Evolutionary conservation across 2,329 filamentous ascomycete genomes (phyloP).

Genomic region (Clonostachys rhizophaga): DNA sequence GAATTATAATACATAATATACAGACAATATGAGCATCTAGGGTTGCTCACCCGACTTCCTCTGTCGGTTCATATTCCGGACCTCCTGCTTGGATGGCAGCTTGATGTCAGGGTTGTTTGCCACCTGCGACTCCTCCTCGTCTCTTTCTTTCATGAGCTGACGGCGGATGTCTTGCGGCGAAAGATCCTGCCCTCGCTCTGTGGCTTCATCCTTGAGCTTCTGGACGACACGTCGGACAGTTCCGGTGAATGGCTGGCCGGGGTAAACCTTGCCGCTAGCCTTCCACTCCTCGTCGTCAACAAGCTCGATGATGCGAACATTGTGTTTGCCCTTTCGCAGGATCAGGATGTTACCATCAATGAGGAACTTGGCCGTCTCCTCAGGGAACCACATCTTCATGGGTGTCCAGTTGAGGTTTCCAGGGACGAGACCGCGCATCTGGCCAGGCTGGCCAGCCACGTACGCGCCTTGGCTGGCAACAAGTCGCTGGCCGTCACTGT

Average conservation of each 20-base stretch:
- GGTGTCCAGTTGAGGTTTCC: conserved; percentile 56
- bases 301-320: conserved; percentile 56
- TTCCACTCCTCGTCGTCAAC: conserved; percentile 51
- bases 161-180: conserved; percentile 16
- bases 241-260: conserved; percentile 47
- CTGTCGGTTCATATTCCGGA: conserved; percentile 10
- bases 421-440: conserved; percentile 34
- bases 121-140: conserved; percentile 11
- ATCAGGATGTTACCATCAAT: conserved; percentile 56
- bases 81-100: conserved; percentile 27
- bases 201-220: conserved; percentile 26
- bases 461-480: conserved; percentile 53
- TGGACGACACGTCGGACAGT: conserved; percentile 35
- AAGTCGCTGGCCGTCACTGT: conserved; percentile 54
- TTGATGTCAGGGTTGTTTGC: conserved; percentile 34
- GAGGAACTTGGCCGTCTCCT: conserved; percentile 55
- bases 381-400: conserved; percentile 53
- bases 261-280: conserved; percentile 42
- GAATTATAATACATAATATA: conserved; percentile 5
- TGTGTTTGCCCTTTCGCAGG: conserved; percentile 59
- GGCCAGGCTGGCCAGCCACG: conserved; percentile 47
- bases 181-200: conserved; percentile 17
- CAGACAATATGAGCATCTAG: conserved; percentile 1
- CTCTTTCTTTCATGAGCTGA: conserved; percentile 16
- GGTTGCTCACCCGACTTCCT: too few relatives aligned